A percentile compares a stretch with the other conserved stretches of the same genome.
Conservation (phyloP, 2,329 filamentous ascomycete genomes). For the Fusarium neocosmosporiellum region DNA sequence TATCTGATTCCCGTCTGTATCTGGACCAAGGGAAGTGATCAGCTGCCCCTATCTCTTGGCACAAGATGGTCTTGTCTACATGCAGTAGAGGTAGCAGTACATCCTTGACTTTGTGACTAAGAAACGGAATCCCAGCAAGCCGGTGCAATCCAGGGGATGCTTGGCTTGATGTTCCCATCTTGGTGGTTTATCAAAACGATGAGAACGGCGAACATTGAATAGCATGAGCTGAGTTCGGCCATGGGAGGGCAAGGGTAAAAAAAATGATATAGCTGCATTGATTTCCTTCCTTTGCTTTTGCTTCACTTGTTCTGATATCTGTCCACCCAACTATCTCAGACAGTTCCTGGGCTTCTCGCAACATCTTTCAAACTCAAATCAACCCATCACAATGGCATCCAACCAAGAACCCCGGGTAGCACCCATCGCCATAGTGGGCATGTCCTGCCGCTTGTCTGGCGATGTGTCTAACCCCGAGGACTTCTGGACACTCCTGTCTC, state of each 20-base stretch:
- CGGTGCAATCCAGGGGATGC: not conserved
- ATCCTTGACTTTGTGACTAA: not conserved
- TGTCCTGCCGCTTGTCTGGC: slow-evolving; percentile 60
- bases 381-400: not conserved
- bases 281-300: not conserved
- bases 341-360: not conserved
- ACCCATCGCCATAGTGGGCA: slow-evolving; percentile 60
- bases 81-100: not conserved
- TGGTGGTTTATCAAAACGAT: not conserved
- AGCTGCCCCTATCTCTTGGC: not conserved
- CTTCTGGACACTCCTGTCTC: slow-evolving; percentile 58
- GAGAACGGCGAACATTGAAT: not conserved
- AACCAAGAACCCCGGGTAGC: not conserved
- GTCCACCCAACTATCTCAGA: not conserved
- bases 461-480: slow-evolving; percentile 54
- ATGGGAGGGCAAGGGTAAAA: not conserved
- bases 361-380: not conserved
- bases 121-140: not conserved
- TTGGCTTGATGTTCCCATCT: not conserved
- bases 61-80: not conserved
- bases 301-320: not conserved
- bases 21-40: not conserved
- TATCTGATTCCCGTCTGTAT: not conserved
- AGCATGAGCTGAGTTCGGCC: not conserved
- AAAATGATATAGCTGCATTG: not conserved